These are phyloP conservation scores for Whalleya microplaca DNA, from an alignment of 2,329 filamentous ascomycete genomes.

Conservation along the genomic window DNA sequence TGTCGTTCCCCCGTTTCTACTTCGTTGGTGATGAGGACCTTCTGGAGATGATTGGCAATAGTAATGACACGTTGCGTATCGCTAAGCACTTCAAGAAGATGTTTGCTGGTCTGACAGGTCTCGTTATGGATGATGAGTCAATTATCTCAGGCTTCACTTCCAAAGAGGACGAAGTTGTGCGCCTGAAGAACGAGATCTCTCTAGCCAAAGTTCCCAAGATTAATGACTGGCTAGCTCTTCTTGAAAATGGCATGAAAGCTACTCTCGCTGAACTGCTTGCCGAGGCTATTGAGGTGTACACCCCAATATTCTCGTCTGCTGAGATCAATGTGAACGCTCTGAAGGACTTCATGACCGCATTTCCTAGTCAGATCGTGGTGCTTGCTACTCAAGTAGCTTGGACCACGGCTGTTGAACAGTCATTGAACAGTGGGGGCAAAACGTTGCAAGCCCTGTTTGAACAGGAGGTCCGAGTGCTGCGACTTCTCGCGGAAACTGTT, in stretches of 20 bases:
- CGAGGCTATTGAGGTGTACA: constrained; percentile 84
- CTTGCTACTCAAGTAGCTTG: constrained; percentile 92
- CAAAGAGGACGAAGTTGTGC: constrained; percentile 89
- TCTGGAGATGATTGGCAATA: constrained; percentile 98
- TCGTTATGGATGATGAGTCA: constrained; percentile 88
- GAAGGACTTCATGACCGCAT: constrained; percentile 78
- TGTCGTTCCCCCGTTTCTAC: constrained; percentile 98
- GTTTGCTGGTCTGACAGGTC: constrained; percentile 93
- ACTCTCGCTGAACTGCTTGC: constrained; percentile 89
- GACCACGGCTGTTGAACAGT: constrained; percentile 84
- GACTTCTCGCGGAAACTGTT: constrained; percentile 85
- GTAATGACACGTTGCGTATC: constrained; percentile 93
- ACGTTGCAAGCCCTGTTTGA: constrained; percentile 74
- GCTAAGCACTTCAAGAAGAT: constrained; percentile 99
- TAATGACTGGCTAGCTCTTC: constrained; percentile 96
- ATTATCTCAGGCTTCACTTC: constrained; percentile 92
- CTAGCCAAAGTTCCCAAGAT: constrained; percentile 93
- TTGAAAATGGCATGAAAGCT: constrained; percentile 92
- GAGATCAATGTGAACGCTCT: constrained; percentile 72
- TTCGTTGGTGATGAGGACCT: constrained; percentile 99
- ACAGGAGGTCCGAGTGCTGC: constrained; percentile 81
- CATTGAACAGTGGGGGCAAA: constrained; percentile 72
- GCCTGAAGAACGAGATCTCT: constrained; percentile 87
- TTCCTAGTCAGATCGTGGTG: constrained; percentile 93
- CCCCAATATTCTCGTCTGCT: constrained; percentile 73